Conservation (phyloP, 2,329 filamentous ascomycete genomes). For the Chrysosporium queenslandicum region DNA sequence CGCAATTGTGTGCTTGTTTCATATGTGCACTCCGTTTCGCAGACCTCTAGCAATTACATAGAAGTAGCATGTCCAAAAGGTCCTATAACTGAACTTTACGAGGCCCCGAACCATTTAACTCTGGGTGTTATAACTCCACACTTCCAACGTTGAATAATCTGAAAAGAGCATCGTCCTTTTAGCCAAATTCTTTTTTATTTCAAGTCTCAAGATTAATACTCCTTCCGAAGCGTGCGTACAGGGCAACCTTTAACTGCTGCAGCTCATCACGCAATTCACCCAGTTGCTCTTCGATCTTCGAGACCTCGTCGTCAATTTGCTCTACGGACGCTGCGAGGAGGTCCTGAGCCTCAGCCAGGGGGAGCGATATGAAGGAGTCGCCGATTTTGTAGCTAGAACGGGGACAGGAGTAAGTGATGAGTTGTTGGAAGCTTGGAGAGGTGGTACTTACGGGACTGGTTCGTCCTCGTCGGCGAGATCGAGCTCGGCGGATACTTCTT, state of each 20-base stretch:
- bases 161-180: no score
- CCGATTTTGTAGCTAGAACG: conserved; percentile 82
- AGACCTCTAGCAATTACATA: no score
- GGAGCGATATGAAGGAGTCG: conserved; percentile 84
- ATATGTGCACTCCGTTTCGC: no score
- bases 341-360: conserved; percentile 74
- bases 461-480: conserved; percentile 95
- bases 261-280: conserved; percentile 72
- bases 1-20: no score
- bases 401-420: background rate
- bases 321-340: conserved; percentile 63
- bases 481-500: conserved; percentile 81
- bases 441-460: conserved; percentile 62
- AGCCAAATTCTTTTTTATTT: background rate
- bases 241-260: conserved; percentile 74
- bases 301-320: conserved; percentile 66
- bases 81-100: no score
- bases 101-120: no score
- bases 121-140: background rate
- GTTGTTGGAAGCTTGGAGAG: background rate
- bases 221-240: conserved; percentile 90
- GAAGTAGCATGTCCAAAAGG: no score
- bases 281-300: conserved; percentile 65
- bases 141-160: no score
- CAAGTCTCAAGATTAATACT: conserved; percentile 80